These are phyloP conservation scores for Eucalyptus victrix DNA, from an alignment of 345 rosid species.

Conservation along the genomic window DNA sequence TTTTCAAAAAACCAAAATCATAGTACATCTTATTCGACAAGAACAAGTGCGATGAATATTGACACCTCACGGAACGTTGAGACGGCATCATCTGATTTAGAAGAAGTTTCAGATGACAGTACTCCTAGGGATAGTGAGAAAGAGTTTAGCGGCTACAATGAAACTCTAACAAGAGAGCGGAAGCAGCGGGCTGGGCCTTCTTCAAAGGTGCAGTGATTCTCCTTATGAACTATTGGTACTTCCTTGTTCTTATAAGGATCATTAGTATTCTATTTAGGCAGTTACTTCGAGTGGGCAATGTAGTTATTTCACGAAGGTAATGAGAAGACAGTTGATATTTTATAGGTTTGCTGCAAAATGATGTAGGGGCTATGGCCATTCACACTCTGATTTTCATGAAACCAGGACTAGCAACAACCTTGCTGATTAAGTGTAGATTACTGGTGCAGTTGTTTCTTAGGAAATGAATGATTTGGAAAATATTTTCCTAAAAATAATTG, in stretches of 20 bases:
- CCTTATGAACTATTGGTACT: background rate
- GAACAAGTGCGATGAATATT: background rate
- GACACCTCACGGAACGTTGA: slow-evolving; percentile 8
- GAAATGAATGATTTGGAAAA: background rate
- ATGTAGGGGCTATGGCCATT: background rate
- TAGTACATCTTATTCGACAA: background rate
- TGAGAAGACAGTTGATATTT: background rate
- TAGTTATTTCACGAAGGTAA: background rate
- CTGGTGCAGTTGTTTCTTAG: background rate
- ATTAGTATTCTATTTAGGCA: background rate
- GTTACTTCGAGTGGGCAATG: background rate
- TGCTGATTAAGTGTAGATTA: background rate
- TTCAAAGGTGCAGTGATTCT: slow-evolving; percentile 13
- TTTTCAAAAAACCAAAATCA: slow-evolving; percentile 35
- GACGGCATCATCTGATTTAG: background rate
- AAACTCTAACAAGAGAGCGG: background rate
- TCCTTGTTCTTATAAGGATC: background rate
- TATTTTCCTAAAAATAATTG: background rate
- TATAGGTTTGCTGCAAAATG: background rate
- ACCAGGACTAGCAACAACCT: background rate
- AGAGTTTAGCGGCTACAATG: background rate
- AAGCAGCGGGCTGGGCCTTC: slow-evolving; percentile 6
- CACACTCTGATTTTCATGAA: background rate
- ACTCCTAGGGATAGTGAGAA: background rate
- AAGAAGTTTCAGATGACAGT: slow-evolving; percentile 1